Evolutionary conservation across 2,329 filamentous ascomycete genomes (phyloP), one percentile per base, ranked within the genome.

Genomic region (Fusarium pseudonygamai): DNA sequence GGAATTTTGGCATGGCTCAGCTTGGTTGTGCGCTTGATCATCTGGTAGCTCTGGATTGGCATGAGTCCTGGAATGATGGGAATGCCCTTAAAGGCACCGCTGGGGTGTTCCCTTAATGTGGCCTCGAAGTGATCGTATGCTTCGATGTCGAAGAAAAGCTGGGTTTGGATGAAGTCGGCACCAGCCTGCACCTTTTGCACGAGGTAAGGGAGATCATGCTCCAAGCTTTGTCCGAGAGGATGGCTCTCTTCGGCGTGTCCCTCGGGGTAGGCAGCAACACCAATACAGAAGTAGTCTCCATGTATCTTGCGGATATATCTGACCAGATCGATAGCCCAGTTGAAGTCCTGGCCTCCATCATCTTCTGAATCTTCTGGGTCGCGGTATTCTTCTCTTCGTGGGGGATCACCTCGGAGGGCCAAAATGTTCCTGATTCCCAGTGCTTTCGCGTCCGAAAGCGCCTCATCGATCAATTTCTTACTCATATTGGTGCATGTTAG

Each of bases 401-500:
- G 96, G 45, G 96, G 95, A 79, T 99, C 96, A 20, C 96, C 96
- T 77, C 96, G 88, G 72, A 99, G 85, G 7, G 96, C 96, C 50
- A 99, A 86, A 61, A 99, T 97, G 79, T 99, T 99, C 75, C 95
- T 89, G 75, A 99, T 94, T 1, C 96, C 96, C 53, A 98, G 84
- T 15, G 89, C 93, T 83, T 97, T 97, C 53, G 96, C 96, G 79
- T 97, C 93, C 78, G 97, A 93, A 74, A 99, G 85, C 1, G 96
- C 93, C 80, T 95, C 92, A 78, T 99, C 96, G 67, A 99, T 91
- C 76, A 97, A 84, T 57, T 88, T 88, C 75, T 92, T 90, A 80
- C 93, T 96, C 96, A 98, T 98, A 82, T 99, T 98, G 62, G 96
- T 99, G 83, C 96, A 99, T 6, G 96, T 99, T 75, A 99, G 86